Evolutionary conservation across 495 filamentous ascomycete genomes (phyloP).

Genomic region (Daldinia bambusicola): DNA sequence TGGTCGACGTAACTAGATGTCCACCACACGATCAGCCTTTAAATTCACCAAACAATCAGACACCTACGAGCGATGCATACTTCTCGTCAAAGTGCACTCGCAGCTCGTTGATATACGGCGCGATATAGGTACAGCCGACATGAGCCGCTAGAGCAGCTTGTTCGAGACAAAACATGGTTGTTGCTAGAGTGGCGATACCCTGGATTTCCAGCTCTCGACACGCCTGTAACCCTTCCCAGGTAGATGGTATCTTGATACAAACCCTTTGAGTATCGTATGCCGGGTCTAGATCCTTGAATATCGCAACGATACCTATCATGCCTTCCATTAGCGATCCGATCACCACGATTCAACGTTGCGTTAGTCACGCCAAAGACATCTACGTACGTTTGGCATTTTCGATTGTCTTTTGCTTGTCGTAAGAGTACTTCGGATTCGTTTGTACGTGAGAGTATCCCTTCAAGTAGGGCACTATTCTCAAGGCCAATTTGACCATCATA

Average conservation of each 20-base stretch:
- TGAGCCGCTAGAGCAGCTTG: constrained; percentile 68
- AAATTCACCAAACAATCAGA: background rate
- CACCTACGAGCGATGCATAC: constrained; percentile 47
- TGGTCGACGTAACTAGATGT: constrained; percentile 55
- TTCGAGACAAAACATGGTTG: constrained; percentile 67
- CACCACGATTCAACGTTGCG: background rate
- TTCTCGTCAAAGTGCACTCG: constrained; percentile 67
- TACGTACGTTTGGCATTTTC: constrained; percentile 65
- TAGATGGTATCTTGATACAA: constrained; percentile 71
- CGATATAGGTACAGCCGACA: constrained; percentile 67
- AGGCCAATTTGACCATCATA: constrained; percentile 66
- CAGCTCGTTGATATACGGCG: constrained; percentile 72
- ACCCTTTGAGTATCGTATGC: constrained; percentile 61
- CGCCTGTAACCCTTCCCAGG: constrained; percentile 72
- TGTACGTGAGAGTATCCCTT: constrained; percentile 68
- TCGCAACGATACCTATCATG: constrained; percentile 57
- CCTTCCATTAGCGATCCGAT: constrained; percentile 6
- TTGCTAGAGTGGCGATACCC: constrained; percentile 67
- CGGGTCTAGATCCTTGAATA: constrained; percentile 61
- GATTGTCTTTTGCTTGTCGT: constrained; percentile 63
- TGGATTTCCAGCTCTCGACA: constrained; percentile 64
- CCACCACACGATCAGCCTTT: constrained; percentile 25
- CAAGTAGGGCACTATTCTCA: constrained; percentile 63
- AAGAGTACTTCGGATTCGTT: constrained; percentile 67
- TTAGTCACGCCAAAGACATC: background rate